phyloP scores from a whole-genome alignment of 2,329 filamentous ascomycete genomes.

The Raffaelea ambrosiae region DNA sequence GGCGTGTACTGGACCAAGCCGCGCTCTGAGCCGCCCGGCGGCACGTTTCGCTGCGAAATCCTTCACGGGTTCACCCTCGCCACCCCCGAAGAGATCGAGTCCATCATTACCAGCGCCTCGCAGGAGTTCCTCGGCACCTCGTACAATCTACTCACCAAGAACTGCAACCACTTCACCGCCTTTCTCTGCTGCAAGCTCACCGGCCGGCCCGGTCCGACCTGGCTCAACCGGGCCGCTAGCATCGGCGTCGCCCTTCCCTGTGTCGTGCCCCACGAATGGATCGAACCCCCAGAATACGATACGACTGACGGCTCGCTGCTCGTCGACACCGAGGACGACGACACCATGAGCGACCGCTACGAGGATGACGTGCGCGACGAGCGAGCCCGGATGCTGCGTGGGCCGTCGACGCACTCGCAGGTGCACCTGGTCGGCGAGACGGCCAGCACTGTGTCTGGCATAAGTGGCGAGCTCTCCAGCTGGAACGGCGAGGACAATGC shows the following conservation, averaged over 20 bases:
- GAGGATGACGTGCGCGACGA: conserved; percentile 9
- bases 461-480: background rate
- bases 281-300: conserved; percentile 68
- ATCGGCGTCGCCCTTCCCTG: conserved; percentile 76
- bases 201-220: conserved; percentile 58
- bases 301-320: conserved; percentile 63
- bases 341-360: conserved; percentile 54
- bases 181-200: conserved; percentile 68
- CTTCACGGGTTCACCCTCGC: conserved; percentile 72
- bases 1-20: conserved; percentile 81
- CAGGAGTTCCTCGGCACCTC: conserved; percentile 65
- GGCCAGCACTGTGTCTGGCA: background rate
- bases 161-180: conserved; percentile 84
- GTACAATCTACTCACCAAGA: conserved; percentile 75
- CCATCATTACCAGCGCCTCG: conserved; percentile 59
- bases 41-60: conserved; percentile 66
- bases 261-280: conserved; percentile 74
- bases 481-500: background rate
- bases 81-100: conserved; percentile 59
- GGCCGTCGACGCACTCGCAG: conserved; percentile 17
- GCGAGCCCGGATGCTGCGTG: conserved; percentile 24
- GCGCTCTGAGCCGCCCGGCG: conserved; percentile 63
- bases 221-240: conserved; percentile 77
- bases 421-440: conserved; percentile 14
- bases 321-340: conserved; percentile 40